Percentiles rank a stretch among this genome's conserved stretches.
Evolutionary conservation across 176 grass and related monocot genomes (phyloP).

Genomic region (Secale cereale): DNA sequence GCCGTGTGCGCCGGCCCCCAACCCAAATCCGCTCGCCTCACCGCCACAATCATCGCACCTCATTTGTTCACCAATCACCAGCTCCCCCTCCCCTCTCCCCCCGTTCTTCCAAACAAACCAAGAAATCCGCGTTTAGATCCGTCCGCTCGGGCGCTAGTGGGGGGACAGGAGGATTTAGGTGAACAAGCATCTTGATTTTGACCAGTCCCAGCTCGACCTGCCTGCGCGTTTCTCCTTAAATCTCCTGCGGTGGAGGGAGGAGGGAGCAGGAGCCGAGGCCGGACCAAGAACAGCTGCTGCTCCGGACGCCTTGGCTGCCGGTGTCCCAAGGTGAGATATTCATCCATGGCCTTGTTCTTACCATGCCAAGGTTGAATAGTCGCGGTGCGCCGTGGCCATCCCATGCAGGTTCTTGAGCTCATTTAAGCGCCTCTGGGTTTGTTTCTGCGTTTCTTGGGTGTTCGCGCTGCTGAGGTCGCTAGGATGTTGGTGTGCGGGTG

Average conservation of each 20-base stretch:
- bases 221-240: conserved; percentile 23
- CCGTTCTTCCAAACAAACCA: conserved; percentile 1
- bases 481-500: neutral
- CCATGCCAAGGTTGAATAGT: neutral
- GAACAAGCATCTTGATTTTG: conserved; percentile 43
- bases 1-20: conserved; percentile 24
- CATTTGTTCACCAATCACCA: conserved; percentile 20
- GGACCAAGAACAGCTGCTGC: conserved; percentile 18
- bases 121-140: conserved; percentile 38
- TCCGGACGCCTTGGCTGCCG: neutral
- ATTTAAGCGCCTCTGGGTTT: neutral
- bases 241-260: conserved; percentile 3
- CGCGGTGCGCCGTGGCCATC: neutral
- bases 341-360: neutral
- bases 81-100: neutral
- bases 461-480: neutral
- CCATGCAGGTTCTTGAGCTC: conserved; percentile 3
- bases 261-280: conserved; percentile 1
- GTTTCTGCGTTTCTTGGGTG: conserved; percentile 20
- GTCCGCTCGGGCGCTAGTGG: neutral
- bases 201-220: conserved; percentile 5
- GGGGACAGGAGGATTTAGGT: conserved; percentile 39
- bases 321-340: conserved; percentile 32
- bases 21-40: conserved; percentile 35
- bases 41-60: neutral